These are phyloP conservation scores for Salix brachista DNA, from an alignment of 345 rosid species.

Conservation along the genomic window DNA sequence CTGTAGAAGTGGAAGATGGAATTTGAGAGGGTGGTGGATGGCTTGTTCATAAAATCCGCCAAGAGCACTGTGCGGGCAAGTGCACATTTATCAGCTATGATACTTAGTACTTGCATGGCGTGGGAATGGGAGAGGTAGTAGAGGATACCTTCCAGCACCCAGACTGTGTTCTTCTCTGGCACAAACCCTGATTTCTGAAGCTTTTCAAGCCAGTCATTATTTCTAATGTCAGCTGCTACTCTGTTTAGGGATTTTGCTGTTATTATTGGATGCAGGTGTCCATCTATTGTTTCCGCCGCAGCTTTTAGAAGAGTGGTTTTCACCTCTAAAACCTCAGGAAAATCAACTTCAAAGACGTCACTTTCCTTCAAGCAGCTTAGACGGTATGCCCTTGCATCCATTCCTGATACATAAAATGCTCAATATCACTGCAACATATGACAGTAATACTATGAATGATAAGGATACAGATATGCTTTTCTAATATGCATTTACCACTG, in stretches of 20 bases:
- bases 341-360: slow-evolving; percentile 81
- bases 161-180: slow-evolving; percentile 65
- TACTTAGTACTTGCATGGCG: slow-evolving; percentile 83
- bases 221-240: slow-evolving; percentile 76
- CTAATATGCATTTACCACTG: not conserved
- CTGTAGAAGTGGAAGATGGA: slow-evolving; percentile 79
- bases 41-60: slow-evolving; percentile 95
- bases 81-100: slow-evolving; percentile 65
- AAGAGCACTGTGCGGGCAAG: slow-evolving; percentile 65
- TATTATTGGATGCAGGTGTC: slow-evolving; percentile 36
- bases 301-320: slow-evolving; percentile 63
- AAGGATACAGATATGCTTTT: not conserved
- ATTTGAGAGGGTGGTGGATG: slow-evolving; percentile 60
- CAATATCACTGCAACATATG: not conserved
- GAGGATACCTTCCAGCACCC: slow-evolving; percentile 93
- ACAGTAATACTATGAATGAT: not conserved
- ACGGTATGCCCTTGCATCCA: slow-evolving; percentile 91
- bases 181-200: slow-evolving; percentile 66
- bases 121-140: slow-evolving; percentile 76
- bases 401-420: slow-evolving; percentile 38
- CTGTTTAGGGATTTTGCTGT: slow-evolving; percentile 67
- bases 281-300: slow-evolving; percentile 45
- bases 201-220: slow-evolving; percentile 63
- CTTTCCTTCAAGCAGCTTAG: slow-evolving; percentile 64
- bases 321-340: slow-evolving; percentile 60